These are phyloP conservation scores for Ramaria sp. DNA, from an alignment of 768 basidiomycete species.

Conservation along the genomic window DNA sequence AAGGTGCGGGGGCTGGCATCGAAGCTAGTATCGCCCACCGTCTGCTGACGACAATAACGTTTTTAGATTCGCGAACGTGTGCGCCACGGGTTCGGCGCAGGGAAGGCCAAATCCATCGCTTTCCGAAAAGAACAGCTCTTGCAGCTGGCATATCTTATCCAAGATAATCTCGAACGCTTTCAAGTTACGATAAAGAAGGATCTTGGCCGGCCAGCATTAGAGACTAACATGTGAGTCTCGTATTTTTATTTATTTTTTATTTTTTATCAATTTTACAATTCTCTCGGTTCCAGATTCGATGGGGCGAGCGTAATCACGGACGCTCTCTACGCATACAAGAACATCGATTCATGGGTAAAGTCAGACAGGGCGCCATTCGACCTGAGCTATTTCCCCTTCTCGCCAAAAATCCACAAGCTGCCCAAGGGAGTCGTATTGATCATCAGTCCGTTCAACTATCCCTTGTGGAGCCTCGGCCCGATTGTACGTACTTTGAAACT, in stretches of 20 bases:
- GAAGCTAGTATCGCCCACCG: not conserved
- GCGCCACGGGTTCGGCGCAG: not conserved
- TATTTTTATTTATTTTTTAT: no score
- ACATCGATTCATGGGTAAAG: slow-evolving; percentile 21
- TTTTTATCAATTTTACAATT: no score
- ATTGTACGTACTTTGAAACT: not conserved
- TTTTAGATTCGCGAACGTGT: slow-evolving; percentile 4
- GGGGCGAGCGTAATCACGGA: slow-evolving; percentile 15
- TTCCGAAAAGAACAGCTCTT: slow-evolving; percentile 18
- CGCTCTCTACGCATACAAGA: slow-evolving; percentile 15
- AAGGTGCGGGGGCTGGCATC: slow-evolving; percentile 21
- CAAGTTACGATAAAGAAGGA: slow-evolving; percentile 13
- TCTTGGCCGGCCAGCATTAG: slow-evolving; percentile 13
- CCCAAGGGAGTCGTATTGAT: slow-evolving; percentile 18
- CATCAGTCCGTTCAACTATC: slow-evolving; percentile 19
- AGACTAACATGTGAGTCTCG: slow-evolving; percentile 13
- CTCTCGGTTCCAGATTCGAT: slow-evolving; percentile 14
- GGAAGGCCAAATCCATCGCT: slow-evolving; percentile 3
- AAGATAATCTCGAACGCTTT: slow-evolving; percentile 15
- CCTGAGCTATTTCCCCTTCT: slow-evolving; percentile 11
- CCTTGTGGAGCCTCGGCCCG: not conserved
- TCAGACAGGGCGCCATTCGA: slow-evolving; percentile 14
- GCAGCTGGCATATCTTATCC: slow-evolving; percentile 15
- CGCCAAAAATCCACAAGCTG: slow-evolving; percentile 16
- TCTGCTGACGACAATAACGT: not conserved